Evolutionary conservation across 306 rosid genomes (phyloP).

Genomic region (Castanea mollissima): DNA sequence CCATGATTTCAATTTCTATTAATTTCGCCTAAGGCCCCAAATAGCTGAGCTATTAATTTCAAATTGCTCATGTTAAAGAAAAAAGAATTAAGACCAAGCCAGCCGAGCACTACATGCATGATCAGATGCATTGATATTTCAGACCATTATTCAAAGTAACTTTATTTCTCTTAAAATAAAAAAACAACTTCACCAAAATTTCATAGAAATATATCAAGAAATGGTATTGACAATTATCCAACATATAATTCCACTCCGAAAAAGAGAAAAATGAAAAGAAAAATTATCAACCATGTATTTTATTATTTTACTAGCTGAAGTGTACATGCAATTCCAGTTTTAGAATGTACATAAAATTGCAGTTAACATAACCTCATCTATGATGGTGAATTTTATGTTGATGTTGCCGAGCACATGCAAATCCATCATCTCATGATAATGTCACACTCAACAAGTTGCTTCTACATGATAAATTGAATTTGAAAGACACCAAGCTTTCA

Average conservation of each 20-base stretch:
- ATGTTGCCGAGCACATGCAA: too few relatives aligned
- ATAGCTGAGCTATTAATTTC: too few relatives aligned
- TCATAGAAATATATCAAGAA: background rate
- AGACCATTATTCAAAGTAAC: background rate
- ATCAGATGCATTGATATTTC: slow-evolving; percentile 39
- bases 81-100: slow-evolving; percentile 33
- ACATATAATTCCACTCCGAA: background rate
- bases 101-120: slow-evolving; percentile 43
- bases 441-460: background rate
- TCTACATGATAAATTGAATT: background rate
- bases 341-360: too few relatives aligned
- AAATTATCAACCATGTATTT: background rate
- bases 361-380: too few relatives aligned
- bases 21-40: too few relatives aligned
- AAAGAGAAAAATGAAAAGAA: background rate
- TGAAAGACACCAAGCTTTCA: too few relatives aligned
- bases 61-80: background rate
- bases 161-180: background rate
- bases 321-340: too few relatives aligned
- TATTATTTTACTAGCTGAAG: too few relatives aligned
- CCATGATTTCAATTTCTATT: too few relatives aligned
- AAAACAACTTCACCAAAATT: background rate
- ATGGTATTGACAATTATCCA: too few relatives aligned
- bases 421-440: too few relatives aligned
- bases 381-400: too few relatives aligned